Percentiles rank a stretch among this genome's conserved stretches.
Conservation (phyloP, 2,329 filamentous ascomycete genomes). For the Penicillium concentricum region DNA sequence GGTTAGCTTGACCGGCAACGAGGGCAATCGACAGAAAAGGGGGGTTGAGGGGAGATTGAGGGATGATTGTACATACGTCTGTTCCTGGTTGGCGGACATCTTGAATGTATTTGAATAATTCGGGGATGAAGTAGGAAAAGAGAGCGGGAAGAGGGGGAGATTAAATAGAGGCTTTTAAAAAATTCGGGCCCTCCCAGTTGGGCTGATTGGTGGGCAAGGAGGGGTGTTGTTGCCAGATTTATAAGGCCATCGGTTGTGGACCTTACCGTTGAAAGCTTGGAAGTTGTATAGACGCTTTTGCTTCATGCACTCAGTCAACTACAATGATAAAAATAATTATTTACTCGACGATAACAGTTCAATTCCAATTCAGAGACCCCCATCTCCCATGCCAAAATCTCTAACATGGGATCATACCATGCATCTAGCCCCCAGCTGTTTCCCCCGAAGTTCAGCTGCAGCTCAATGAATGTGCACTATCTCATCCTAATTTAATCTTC, state of each 20-base stretch:
- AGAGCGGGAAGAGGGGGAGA: conserved; percentile 17
- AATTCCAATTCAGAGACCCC: no score
- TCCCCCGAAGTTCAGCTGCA: neutral
- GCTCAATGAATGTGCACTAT: no score
- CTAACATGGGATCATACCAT: neutral
- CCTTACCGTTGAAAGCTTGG: neutral
- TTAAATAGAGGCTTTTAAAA: conserved; percentile 45
- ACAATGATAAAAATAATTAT: no score
- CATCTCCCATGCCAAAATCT: neutral
- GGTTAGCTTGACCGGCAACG: conserved; percentile 32
- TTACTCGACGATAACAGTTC: no score
- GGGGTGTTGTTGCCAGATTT: conserved; percentile 7
- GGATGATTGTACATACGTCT: conserved; percentile 93
- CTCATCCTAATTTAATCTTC: neutral
- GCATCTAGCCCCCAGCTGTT: neutral
- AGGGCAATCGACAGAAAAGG: conserved; percentile 11
- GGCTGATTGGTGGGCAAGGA: conserved; percentile 8
- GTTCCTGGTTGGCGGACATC: conserved; percentile 68
- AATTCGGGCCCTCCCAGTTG: conserved; percentile 16
- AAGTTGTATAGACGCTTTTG: neutral
- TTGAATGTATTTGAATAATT: conserved; percentile 38
- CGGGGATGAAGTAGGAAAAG: conserved; percentile 21
- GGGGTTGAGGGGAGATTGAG: neutral
- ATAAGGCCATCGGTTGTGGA: neutral
- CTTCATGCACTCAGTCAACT: neutral